A percentile compares a stretch with the other conserved stretches of the same genome.
Conservation (phyloP, 495 filamentous ascomycete genomes). For the Penicillium antarcticum region DNA sequence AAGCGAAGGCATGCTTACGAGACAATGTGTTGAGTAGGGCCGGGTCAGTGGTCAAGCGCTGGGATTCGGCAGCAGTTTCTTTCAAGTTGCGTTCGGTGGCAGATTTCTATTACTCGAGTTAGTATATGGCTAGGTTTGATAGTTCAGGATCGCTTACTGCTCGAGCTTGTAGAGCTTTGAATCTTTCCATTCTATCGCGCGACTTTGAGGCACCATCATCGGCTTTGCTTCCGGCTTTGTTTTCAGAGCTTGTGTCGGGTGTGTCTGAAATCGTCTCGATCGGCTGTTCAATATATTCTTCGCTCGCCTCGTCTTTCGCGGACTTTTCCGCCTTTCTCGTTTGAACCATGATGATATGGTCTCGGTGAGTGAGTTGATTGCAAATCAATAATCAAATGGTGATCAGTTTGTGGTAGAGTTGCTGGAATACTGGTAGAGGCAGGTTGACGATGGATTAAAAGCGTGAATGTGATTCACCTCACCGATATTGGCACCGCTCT, state of each 20-base stretch:
- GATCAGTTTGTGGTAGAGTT: background rate
- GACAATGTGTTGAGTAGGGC: slow-evolving; percentile 65
- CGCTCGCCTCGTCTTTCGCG: slow-evolving; percentile 6
- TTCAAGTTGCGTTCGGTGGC: slow-evolving; percentile 75
- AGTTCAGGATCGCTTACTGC: slow-evolving; percentile 45
- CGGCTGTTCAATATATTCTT: slow-evolving; percentile 9
- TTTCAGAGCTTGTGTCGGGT: slow-evolving; percentile 5
- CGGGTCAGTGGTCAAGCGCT: slow-evolving; percentile 74
- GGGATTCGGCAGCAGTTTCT: slow-evolving; percentile 78
- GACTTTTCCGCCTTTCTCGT: slow-evolving; percentile 12
- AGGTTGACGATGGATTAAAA: slow-evolving; percentile 9
- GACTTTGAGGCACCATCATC: slow-evolving; percentile 31
- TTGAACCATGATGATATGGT: slow-evolving; percentile 8
- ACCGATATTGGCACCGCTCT: slow-evolving; percentile 19
- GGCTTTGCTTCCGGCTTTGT: slow-evolving; percentile 16
- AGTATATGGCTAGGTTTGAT: slow-evolving; percentile 2
- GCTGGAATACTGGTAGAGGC: background rate
- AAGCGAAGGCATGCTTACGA: slow-evolving; percentile 79
- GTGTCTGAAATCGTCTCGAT: slow-evolving; percentile 4
- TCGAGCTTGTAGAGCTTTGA: slow-evolving; percentile 82
- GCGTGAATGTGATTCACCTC: slow-evolving; percentile 11
- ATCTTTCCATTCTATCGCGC: slow-evolving; percentile 43
- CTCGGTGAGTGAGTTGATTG: background rate
- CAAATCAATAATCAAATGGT: background rate
- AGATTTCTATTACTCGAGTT: slow-evolving; percentile 50